These are phyloP conservation scores for Amborella trichopoda DNA, from an alignment of 164 flowering plant genomes.

Conservation along the genomic window DNA sequence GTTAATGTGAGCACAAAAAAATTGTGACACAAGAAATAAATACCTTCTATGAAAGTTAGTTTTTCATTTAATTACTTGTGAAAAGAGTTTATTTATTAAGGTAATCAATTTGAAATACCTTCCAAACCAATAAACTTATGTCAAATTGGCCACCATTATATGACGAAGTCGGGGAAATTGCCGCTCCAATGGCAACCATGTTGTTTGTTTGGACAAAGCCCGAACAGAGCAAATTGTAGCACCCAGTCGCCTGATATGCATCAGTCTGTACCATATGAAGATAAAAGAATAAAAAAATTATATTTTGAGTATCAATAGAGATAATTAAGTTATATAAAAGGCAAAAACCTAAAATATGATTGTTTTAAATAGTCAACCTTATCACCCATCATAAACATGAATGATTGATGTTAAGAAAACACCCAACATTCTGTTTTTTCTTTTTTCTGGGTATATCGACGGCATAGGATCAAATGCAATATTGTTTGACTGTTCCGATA, in stretches of 20 bases:
- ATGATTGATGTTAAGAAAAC: no score
- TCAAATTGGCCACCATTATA: slow-evolving; percentile 68
- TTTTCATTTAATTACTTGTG: no score
- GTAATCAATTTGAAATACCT: slow-evolving; percentile 55
- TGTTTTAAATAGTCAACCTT: no score
- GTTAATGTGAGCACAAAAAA: no score
- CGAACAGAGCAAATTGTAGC: slow-evolving; percentile 92
- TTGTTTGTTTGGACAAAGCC: slow-evolving; percentile 91
- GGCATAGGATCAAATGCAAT: no score
- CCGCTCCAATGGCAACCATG: slow-evolving; percentile 89
- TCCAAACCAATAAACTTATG: slow-evolving; percentile 85
- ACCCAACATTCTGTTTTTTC: no score
- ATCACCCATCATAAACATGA: no score
- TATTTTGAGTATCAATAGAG: neutral
- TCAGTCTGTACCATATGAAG: slow-evolving; percentile 48
- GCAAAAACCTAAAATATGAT: neutral
- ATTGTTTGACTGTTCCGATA: no score
- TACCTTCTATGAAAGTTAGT: no score
- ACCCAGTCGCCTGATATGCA: slow-evolving; percentile 94
- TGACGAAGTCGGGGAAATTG: slow-evolving; percentile 71
- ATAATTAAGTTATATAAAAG: neutral
- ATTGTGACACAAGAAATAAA: no score
- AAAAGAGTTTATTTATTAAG: no score
- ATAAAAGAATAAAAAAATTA: neutral
- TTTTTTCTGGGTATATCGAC: no score